Evolutionary conservation across 106 monocot genomes (phyloP).

Genomic region (Allium fistulosum): DNA sequence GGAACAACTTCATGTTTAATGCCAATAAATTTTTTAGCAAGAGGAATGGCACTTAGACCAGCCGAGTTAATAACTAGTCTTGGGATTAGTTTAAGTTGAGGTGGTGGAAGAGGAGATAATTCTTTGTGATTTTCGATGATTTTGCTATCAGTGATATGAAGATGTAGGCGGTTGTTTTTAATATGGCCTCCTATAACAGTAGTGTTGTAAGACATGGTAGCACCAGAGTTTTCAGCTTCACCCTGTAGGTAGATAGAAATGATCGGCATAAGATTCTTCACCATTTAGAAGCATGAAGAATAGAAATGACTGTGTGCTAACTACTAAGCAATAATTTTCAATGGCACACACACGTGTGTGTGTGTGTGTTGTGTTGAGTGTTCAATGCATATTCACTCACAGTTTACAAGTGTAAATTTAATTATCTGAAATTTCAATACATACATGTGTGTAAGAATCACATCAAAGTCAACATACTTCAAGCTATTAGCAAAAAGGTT

Average conservation of each 20-base stretch:
- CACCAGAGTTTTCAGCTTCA: slow-evolving; percentile 65
- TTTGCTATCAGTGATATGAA: slow-evolving; percentile 64
- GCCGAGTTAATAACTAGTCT: slow-evolving; percentile 85
- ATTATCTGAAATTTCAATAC: too few species aligned
- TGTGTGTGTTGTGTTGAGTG: too few species aligned
- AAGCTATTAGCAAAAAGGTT: too few species aligned
- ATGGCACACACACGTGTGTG: too few species aligned
- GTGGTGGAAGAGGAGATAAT: slow-evolving; percentile 18
- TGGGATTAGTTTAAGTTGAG: slow-evolving; percentile 60
- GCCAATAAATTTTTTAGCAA: slow-evolving; percentile 67
- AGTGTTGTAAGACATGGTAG: slow-evolving; percentile 74
- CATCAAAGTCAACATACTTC: too few species aligned
- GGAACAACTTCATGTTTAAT: slow-evolving; percentile 33
- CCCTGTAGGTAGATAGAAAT: slow-evolving; percentile 39
- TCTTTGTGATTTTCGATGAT: slow-evolving; percentile 26
- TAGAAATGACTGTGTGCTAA: too few species aligned
- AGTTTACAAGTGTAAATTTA: too few species aligned
- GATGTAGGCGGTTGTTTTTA: slow-evolving; percentile 42
- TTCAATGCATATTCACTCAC: too few species aligned
- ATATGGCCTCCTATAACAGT: slow-evolving; percentile 61
- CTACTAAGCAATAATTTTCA: too few species aligned
- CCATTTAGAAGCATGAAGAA: too few species aligned
- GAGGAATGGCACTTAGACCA: slow-evolving; percentile 81
- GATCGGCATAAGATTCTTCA: neutral
- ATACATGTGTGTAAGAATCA: too few species aligned